Conservation (phyloP, 129 eudicot species). For the Artemisia argyi region DNA sequence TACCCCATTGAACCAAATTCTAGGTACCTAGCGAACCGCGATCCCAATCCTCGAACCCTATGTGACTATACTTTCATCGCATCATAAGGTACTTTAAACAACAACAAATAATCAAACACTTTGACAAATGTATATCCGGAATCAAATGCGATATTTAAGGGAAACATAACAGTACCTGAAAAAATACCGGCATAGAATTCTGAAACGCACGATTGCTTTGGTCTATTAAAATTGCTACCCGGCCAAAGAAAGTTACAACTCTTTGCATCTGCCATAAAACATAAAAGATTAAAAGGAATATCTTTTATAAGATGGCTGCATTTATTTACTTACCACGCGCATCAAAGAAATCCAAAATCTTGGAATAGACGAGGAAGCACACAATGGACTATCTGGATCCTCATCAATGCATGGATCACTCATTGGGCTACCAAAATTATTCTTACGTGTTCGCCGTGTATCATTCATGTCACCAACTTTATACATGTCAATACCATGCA, state of each 20-base stretch:
- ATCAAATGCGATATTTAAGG: not conserved
- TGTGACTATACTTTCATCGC: too few species aligned
- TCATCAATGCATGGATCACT: constrained; percentile 77
- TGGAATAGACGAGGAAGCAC: constrained; percentile 76
- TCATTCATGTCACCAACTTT: constrained; percentile 64
- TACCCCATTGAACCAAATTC: too few species aligned
- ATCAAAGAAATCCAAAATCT: constrained; percentile 90
- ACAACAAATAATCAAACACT: not conserved
- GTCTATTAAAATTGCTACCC: constrained; percentile 72
- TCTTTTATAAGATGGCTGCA: not conserved
- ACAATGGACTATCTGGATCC: constrained; percentile 86
- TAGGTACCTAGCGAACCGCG: too few species aligned
- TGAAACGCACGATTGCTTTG: constrained; percentile 87
- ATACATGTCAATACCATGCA: constrained; percentile 81
- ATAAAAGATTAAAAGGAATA: too few species aligned
- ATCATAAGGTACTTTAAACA: not conserved
- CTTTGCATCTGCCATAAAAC: constrained; percentile 62
- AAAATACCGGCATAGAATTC: constrained; percentile 79
- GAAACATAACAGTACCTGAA: constrained; percentile 51
- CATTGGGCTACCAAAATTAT: constrained; percentile 48
- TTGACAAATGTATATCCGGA: not conserved
- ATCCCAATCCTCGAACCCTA: too few species aligned
- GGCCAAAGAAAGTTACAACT: constrained; percentile 73
- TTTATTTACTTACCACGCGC: constrained; percentile 70
- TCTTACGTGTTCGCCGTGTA: constrained; percentile 36